Base-by-base conservation (phyloP, 805 yeast species). In the Ogataea henricii region DNA sequence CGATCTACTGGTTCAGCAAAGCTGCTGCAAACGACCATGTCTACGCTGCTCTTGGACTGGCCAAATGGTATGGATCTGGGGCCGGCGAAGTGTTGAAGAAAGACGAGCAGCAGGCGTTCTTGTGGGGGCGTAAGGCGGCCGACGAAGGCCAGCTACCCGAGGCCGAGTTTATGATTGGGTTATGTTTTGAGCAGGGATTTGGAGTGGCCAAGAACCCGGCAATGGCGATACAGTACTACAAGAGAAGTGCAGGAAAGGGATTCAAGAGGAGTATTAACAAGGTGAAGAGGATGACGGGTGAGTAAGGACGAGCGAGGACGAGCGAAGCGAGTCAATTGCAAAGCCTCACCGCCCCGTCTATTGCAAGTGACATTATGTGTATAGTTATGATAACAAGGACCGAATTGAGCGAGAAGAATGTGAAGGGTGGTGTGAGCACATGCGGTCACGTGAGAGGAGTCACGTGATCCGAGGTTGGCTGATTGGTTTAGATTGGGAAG, bases 61-160 rank as follows among this genome's bases (percentile, higher is more conserved):
- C 86, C 49, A 90, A 90, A 40, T 86, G 92, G 91, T 81, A 83
- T 56, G 72, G 86, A 10, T 82, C 89, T 0, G 95, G 95, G 2
- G 81, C 81, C 0, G 71, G 73, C 12, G 79, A 74, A 2, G 68
- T 79, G 1, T 62, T 86, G 36, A 67, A 68, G 36, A 74, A 77
- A 6, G 82, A 82, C 62, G 85, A 79, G 53, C 73, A 71, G 38
- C 85, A 84, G 68, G 89, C 90, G 1, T 83, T 78, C 53, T 63
- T 77, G 14, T 86, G 89, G 83, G 86, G 89, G 3, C 58, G 71
- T 6, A 75, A 76, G 47, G 84, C 86, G 70, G 78, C 87, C 0
- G 80, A 79, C 46, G 76, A 74, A 21, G 84, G 83, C 20, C 63
- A 55, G 27, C 70, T 81, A 45, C 70, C 78, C 1, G 78, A 82